Evolutionary conservation across 805 yeast species (phyloP).

Genomic region (Lachancea thermotolerans): DNA sequence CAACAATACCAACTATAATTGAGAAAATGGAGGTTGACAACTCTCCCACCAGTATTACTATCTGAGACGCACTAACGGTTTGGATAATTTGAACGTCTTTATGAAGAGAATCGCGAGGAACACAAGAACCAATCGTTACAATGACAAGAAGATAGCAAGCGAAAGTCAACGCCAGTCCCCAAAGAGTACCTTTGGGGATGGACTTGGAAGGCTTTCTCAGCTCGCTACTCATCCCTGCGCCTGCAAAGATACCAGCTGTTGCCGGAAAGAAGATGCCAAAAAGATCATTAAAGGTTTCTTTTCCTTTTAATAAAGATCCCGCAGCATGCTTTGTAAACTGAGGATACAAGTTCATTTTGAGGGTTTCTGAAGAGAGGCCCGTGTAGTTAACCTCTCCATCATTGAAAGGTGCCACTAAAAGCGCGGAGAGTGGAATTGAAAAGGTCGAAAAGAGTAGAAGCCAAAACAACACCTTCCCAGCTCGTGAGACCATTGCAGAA

Average conservation of each 20-base stretch:
- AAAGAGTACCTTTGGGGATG: constrained; percentile 89
- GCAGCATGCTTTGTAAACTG: constrained; percentile 86
- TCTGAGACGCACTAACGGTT: constrained; percentile 62
- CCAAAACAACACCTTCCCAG: constrained; percentile 69
- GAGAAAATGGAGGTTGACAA: constrained; percentile 86
- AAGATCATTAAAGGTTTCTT: constrained; percentile 74
- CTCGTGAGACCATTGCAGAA: constrained; percentile 69
- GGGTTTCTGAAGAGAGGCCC: constrained; percentile 67
- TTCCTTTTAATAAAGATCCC: constrained; percentile 58
- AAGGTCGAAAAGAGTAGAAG: constrained; percentile 63
- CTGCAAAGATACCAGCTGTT: constrained; percentile 97
- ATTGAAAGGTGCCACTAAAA: constrained; percentile 58
- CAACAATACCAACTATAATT: constrained; percentile 90
- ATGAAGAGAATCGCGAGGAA: constrained; percentile 72
- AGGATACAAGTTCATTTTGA: constrained; percentile 64
- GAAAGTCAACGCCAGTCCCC: constrained; percentile 77
- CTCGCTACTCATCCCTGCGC: constrained; percentile 98
- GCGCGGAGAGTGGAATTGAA: constrained; percentile 73
- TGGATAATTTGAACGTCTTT: constrained; percentile 82
- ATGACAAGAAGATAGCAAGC: constrained; percentile 74
- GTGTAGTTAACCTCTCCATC: constrained; percentile 50
- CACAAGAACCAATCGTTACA: constrained; percentile 66
- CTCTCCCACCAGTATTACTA: constrained; percentile 79
- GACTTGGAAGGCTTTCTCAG: constrained; percentile 76
- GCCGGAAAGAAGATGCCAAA: constrained; percentile 98